Evolutionary conservation across 345 rosid genomes (phyloP).

Genomic region (Citrus reticulata): DNA sequence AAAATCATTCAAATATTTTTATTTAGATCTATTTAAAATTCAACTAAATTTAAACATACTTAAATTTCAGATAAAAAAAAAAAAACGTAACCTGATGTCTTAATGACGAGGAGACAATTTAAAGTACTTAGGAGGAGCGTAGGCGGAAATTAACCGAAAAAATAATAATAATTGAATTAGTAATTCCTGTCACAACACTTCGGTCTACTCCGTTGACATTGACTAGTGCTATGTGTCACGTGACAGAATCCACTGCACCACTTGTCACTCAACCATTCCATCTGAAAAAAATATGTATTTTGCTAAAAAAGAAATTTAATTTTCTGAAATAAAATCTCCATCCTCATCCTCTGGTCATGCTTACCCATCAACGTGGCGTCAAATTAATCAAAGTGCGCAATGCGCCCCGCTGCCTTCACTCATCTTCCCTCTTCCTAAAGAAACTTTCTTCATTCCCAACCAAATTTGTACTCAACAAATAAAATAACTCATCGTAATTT

Average conservation of each 20-base stretch:
- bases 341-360: slow-evolving; percentile 14
- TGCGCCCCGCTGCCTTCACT: slow-evolving; percentile 11
- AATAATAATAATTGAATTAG: too few relatives aligned
- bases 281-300: too few relatives aligned
- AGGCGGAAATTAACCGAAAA: too few relatives aligned
- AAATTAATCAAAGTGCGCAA: slow-evolving; percentile 19
- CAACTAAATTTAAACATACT: too few relatives aligned
- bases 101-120: too few relatives aligned
- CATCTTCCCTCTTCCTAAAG: neutral
- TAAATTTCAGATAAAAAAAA: too few relatives aligned
- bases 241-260: neutral
- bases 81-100: too few relatives aligned
- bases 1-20: too few relatives aligned
- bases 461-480: neutral
- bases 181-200: neutral
- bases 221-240: too few relatives aligned
- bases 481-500: neutral
- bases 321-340: neutral
- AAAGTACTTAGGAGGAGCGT: too few relatives aligned
- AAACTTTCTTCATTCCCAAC: neutral
- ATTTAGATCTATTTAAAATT: too few relatives aligned
- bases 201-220: neutral
- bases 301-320: neutral
- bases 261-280: neutral
- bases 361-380: slow-evolving; percentile 27